Percentiles rank a stretch among this genome's conserved stretches.
Conservation (phyloP, 2,329 filamentous ascomycete genomes). For the Ophiocordyceps sinensis region DNA sequence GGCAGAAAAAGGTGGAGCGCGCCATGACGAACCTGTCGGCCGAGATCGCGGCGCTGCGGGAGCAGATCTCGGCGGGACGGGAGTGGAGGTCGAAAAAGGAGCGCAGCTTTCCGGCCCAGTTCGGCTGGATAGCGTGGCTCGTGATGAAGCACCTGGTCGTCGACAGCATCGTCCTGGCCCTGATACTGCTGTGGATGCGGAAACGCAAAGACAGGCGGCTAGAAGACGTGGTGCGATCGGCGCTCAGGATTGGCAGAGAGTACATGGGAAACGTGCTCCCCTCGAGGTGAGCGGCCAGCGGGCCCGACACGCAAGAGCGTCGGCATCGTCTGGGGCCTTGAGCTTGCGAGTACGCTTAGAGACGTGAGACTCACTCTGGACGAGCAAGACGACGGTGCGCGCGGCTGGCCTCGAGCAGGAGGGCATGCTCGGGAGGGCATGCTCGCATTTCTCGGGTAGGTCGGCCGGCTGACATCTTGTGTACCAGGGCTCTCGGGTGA, state of each 20-base stretch:
- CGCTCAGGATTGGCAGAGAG: conserved; percentile 41
- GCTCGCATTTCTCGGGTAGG: too few species aligned
- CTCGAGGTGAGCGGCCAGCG: conserved; percentile 27
- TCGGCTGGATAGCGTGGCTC: conserved; percentile 55
- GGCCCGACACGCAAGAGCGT: not conserved
- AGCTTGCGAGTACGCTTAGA: too few species aligned
- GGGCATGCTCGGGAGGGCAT: too few species aligned
- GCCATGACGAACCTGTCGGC: conserved; percentile 81
- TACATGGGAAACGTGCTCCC: conserved; percentile 46
- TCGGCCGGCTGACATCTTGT: too few species aligned
- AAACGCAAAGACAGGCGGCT: conserved; percentile 54
- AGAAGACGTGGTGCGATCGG: conserved; percentile 58
- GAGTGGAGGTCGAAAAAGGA: conserved; percentile 54
- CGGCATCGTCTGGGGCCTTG: too few species aligned
- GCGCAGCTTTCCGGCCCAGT: conserved; percentile 53
- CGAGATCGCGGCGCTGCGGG: conserved; percentile 80
- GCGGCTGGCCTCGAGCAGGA: too few species aligned
- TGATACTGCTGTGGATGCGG: conserved; percentile 60
- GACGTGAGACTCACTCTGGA: too few species aligned
- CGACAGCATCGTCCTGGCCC: conserved; percentile 50
- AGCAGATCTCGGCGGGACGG: conserved; percentile 70
- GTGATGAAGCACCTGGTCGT: conserved; percentile 58
- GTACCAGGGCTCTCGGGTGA: too few species aligned
- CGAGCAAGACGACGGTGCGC: too few species aligned
- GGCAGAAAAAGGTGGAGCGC: conserved; percentile 71